These are phyloP conservation scores for Hanseniaspora hatyaiensis DNA, from an alignment of 805 yeast species.

Conservation along the genomic window DNA sequence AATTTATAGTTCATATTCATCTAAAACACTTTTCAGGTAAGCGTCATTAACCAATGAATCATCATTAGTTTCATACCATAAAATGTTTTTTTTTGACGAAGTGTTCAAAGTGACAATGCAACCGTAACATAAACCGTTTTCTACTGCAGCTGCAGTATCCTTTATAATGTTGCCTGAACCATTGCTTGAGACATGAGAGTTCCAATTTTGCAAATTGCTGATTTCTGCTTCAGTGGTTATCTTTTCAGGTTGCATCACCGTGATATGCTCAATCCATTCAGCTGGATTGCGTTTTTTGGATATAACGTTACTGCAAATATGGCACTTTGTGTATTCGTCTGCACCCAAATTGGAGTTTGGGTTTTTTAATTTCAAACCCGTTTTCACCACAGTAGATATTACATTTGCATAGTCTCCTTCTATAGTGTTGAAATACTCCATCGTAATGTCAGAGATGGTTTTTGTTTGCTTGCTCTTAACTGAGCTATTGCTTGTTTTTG, in stretches of 20 bases:
- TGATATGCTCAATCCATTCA: constrained; percentile 56
- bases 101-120: constrained; percentile 55
- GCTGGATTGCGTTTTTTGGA: constrained; percentile 37
- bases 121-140: constrained; percentile 54
- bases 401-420: constrained; percentile 78
- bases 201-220: constrained; percentile 30
- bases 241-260: constrained; percentile 47
- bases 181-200: neutral
- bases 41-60: constrained; percentile 17
- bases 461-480: constrained; percentile 27
- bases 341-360: constrained; percentile 29
- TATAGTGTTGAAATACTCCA: constrained; percentile 56
- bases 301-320: constrained; percentile 40
- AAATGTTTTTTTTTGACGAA: constrained; percentile 29
- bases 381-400: constrained; percentile 82
- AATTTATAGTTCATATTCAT: constrained; percentile 39
- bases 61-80: constrained; percentile 28
- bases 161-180: constrained; percentile 16
- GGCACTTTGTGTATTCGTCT: constrained; percentile 32
- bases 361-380: constrained; percentile 62
- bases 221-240: constrained; percentile 36
- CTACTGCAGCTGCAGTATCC: constrained; percentile 17
- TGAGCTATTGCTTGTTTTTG: neutral
- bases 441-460: constrained; percentile 70
- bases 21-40: constrained; percentile 32